Evolutionary conservation across 495 filamentous ascomycete genomes (phyloP), one percentile per base, ranked within the genome.

Genomic region (Aspergillus affinis): DNA sequence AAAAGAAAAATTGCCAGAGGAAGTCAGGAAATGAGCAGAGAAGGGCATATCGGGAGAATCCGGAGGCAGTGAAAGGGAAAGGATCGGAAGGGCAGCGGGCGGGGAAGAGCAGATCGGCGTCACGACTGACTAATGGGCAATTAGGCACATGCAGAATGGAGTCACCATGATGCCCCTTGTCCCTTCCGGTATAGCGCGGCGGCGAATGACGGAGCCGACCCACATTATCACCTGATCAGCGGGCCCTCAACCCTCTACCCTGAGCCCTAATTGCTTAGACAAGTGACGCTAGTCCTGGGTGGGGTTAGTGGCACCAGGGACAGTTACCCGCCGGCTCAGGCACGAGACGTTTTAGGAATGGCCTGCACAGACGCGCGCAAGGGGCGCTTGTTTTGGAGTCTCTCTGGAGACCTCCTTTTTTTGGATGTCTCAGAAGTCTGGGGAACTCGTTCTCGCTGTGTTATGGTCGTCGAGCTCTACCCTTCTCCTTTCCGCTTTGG

Each of bases 321-420:
- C 58, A 55, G 49, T 41, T 27, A 29, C 26, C 48, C 41, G 48
- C 45, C 49, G 32, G 57, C 54, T 46, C 64, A 66, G 64, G 64
- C 64, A 66, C 64, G 56, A 59, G 65, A 41, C 50, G 21, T n/a
- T 51, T 59, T 55, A 12, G 58, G 57, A 36, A 58, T 59, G 48
- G 56, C 30, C 30, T 58, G 57, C 60, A 66, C 72, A 78, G 65
- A 65, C 76, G 76, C 76, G 76, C 75, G 72, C 69, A 75, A 76
- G 71, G 69, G 69, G 75, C 74, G 74, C 70, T 72, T 76, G 71
- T 71, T 72, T 26, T 72, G 50, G 61, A 41, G 55, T 17, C 55
- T 10, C 19, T n/a, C 49, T 52, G 41, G 58, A 55, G 51, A 71
- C 66, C 73, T 75, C 72, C 72, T 75, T 75, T 74, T 69, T 60